phyloP scores from a whole-genome alignment of 108 stramenopile genomes.

The Stephanodiscus triporus region DNA sequence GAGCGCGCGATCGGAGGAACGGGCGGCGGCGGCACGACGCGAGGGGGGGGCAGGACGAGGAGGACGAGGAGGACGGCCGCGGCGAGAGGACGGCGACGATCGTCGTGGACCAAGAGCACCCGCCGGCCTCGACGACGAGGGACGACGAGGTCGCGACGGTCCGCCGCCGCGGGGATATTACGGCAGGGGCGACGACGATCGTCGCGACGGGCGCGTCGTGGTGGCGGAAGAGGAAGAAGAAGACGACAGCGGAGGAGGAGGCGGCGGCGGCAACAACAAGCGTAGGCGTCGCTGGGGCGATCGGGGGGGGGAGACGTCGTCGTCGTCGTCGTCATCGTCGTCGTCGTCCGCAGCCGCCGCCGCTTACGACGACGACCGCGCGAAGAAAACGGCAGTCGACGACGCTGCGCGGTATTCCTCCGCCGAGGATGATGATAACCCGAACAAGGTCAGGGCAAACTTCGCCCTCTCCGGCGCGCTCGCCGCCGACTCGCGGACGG shows the following conservation, averaged over 20 bases:
- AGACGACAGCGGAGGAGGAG: neutral
- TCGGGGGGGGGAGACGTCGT: neutral
- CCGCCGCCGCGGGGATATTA: neutral
- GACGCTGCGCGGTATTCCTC: no score
- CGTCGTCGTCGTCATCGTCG: neutral
- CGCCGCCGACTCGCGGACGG: constrained; percentile 84
- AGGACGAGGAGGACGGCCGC: constrained; percentile 6
- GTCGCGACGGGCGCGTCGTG: constrained; percentile 10
- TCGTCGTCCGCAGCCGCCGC: neutral
- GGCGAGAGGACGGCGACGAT: no score
- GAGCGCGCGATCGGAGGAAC: constrained; percentile 24
- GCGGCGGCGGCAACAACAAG: neutral
- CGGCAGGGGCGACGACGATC: neutral
- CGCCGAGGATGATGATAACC: constrained; percentile 30
- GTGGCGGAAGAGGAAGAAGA: constrained; percentile 31
- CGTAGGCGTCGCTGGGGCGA: constrained; percentile 19
- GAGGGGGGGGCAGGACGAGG: constrained; percentile 10
- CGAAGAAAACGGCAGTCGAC: no score
- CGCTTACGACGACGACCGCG: neutral
- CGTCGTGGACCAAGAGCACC: no score
- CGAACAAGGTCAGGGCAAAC: constrained; percentile 71
- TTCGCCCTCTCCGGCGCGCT: constrained; percentile 97
- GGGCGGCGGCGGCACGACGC: constrained; percentile 1
- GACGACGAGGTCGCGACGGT: no score
- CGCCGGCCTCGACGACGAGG: no score